Conservation (phyloP, 352 stramenopile genomes). For the Pythium dissotocum region DNA sequence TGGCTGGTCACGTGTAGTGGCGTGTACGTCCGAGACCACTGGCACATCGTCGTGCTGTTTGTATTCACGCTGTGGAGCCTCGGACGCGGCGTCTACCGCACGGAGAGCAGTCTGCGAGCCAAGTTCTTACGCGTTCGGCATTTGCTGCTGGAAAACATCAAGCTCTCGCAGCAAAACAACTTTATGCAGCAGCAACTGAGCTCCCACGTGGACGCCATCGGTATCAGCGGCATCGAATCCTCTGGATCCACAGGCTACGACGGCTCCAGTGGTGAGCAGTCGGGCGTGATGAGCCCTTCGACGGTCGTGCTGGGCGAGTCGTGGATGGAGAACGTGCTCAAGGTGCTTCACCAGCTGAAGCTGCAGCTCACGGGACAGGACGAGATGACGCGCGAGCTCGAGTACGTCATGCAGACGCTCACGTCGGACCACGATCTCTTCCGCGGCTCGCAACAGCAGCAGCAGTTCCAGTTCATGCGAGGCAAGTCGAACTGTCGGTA, state of each 20-base stretch:
- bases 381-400: conserved; percentile 42
- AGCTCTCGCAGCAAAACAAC: conserved; percentile 56
- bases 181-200: conserved; percentile 72
- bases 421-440: conserved; percentile 70
- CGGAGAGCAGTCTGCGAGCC: conserved; percentile 37
- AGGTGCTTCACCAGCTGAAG: conserved; percentile 52
- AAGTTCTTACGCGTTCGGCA: conserved; percentile 62
- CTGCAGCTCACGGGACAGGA: conserved; percentile 42
- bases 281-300: conserved; percentile 14
- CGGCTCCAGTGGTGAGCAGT: conserved; percentile 17
- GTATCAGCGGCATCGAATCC: conserved; percentile 36
- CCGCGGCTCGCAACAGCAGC: conserved; percentile 11
- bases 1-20: conserved; percentile 34
- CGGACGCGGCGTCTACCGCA: conserved; percentile 42
- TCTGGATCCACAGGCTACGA: conserved; percentile 12
- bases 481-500: conserved; percentile 9
- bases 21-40: conserved; percentile 38
- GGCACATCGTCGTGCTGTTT: conserved; percentile 56
- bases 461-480: conserved; percentile 12
- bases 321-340: conserved; percentile 75
- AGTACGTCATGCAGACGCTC: conserved; percentile 72
- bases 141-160: conserved; percentile 64
- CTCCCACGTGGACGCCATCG: conserved; percentile 57
- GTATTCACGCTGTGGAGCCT: conserved; percentile 38
- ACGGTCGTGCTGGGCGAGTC: conserved; percentile 50